Base-by-base conservation (phyloP, 1,284 basidiomycete species). In the Moesziomyces antarcticus region DNA sequence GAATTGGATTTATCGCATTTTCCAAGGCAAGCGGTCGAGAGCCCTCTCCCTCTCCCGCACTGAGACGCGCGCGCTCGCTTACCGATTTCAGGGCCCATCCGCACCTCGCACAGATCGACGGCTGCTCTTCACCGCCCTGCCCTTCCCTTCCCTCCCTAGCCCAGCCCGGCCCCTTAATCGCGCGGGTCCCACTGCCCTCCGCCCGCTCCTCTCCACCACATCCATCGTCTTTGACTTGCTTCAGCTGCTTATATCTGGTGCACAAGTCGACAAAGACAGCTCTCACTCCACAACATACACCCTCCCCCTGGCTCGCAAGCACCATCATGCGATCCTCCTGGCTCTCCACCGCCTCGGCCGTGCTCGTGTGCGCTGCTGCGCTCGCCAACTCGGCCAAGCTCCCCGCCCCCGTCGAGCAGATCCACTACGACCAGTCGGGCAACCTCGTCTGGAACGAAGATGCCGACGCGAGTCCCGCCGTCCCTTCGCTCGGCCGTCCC, bases 321-420 rank as follows among this genome's bases (percentile, higher is more conserved):
- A n/a, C 33, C 33, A 67, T 14, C 33, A 80, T 80, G 79, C 66
- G 75, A 43, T 78, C 75, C 41, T 69, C 74, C n/a, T 79, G 75
- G 74, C 78, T 80, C 55, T 65, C 69, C 13, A 73, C 73, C 22
- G 75, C 77, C 50, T 75, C 75, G 51, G 75, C 78, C 49, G 74
- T 59, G 41, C 61, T 79, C 21, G 71, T 79, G 24, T 79, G 77
- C 66, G 72, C 77, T 33, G 75, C 75, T 45, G 73, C 70, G 42
- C 68, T 75, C 49, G 62, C 69, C 56, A 74, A 70, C 50, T 57
- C 70, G 43, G 69, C 67, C 65, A 65, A 56, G 56, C 58, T 72
- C 18, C 72, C 64, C 16, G 49, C 65, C 45, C 63, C 69, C 27
- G 56, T 69, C 43, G 77, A 80, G 63, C 71, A 80, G 70, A 57